Evolutionary conservation across 495 filamentous ascomycete species (phyloP), one percentile per base, ranked within the genome.

Genomic region (Lasiosphaeriaceae sp.): DNA sequence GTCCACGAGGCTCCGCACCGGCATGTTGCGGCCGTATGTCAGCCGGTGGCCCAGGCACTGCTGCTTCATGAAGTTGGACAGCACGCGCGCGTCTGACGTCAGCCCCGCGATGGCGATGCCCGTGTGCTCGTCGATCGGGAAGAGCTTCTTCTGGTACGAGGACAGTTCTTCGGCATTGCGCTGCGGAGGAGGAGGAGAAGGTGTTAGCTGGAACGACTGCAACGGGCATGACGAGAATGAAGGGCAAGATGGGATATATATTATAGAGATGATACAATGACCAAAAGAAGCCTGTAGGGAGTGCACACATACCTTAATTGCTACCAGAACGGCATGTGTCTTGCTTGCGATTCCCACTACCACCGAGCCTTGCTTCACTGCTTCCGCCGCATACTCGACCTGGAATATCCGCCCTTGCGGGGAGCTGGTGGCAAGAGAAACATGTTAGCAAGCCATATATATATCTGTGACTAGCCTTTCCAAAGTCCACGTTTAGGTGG

Each of bases 1-100:
- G 21, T 82, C 78, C 51, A 96, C 91, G 62, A 97, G 89, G 29
- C 88, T 87, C 69, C 90, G 84, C 69, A 97, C 77, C 16, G 89
- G 89, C 65, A 98, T 92, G 55, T 91, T 84, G 49, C 94, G 93
- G 75, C 87, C 92, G 82, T 96, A 97, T 55, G 92, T 95, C 67
- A 98, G 88, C 67, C 90, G 90, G 56, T 90, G 91, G 69, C 90
- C 88, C 64, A 98, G 90, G 50, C 89, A 95, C 76, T 97, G 94
- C 76, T 96, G 90, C 79, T 97, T 97, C 94, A 98, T 97, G 82
- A 96, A 97, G 84, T 97, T 97, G 79, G 92, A 96, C 66, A 98
- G 92, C 67, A 98, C 94, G 64, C 94, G 92, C 71, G 94, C 95
- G 77, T 98, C 94, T 60, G 94, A 96, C 54, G 95, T 93, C 56